A percentile compares a stretch with the other conserved stretches of the same genome.
phyloP scores from a whole-genome alignment of 495 filamentous ascomycete species.

The Penicillium silybi region DNA sequence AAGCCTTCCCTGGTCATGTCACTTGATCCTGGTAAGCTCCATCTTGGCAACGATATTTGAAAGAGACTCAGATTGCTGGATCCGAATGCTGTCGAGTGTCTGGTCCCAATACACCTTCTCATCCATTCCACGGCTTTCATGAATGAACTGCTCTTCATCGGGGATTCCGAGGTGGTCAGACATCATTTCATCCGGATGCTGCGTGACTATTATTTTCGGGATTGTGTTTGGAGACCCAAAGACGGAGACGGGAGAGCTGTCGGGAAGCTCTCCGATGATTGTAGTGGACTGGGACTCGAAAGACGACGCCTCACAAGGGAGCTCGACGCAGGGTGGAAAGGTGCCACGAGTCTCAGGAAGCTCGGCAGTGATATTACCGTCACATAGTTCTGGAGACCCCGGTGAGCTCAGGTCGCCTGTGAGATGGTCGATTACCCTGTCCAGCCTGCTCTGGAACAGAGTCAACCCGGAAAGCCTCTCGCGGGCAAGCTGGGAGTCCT shows the following conservation, averaged over 20 bases:
- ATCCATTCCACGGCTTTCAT: slow-evolving; percentile 9
- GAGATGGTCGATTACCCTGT: slow-evolving; percentile 8
- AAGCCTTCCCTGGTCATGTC: neutral
- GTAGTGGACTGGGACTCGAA: neutral
- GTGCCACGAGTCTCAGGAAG: neutral
- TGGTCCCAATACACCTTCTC: slow-evolving; percentile 7
- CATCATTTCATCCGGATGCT: neutral
- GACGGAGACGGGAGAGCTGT: neutral
- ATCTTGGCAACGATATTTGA: slow-evolving; percentile 11
- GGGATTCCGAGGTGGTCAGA: neutral
- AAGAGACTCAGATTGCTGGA: slow-evolving; percentile 11
- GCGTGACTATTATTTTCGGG: slow-evolving; percentile 13
- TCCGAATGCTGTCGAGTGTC: slow-evolving; percentile 9
- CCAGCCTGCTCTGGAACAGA: slow-evolving; percentile 7
- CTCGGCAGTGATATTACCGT: neutral
- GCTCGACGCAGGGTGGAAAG: neutral
- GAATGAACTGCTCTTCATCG: neutral
- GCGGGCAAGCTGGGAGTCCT: slow-evolving; percentile 1
- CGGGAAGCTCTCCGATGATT: slow-evolving; percentile 8
- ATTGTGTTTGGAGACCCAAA: neutral
- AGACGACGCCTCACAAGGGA: neutral
- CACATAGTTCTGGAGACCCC: neutral
- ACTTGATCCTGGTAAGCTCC: neutral
- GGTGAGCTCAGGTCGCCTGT: neutral
- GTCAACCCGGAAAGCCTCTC: slow-evolving; percentile 5